Percentiles rank a stretch among this genome's conserved stretches.
These are phyloP conservation scores for Dioszegia crocea DNA, from an alignment of 768 basidiomycete species.

Conservation along the genomic window DNA sequence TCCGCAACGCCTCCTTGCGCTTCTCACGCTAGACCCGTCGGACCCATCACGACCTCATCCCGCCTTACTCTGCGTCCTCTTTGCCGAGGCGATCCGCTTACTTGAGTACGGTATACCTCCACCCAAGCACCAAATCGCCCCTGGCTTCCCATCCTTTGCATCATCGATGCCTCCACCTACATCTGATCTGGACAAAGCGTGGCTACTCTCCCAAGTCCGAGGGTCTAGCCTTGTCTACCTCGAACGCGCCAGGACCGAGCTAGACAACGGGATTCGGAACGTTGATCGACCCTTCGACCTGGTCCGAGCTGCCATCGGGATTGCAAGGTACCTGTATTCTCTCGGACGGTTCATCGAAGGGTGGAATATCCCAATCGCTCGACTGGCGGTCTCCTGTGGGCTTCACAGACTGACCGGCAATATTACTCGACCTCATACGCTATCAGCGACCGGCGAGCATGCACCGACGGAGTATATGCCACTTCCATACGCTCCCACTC, in stretches of 20 bases:
- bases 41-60: constrained; percentile 40
- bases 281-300: constrained; percentile 43
- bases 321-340: constrained; percentile 33
- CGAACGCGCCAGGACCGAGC: constrained; percentile 33
- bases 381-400: constrained; percentile 40
- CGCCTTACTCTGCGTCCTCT: constrained; percentile 42
- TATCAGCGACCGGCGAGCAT: background rate
- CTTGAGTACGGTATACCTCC: constrained; percentile 22
- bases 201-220: constrained; percentile 23
- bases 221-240: constrained; percentile 16
- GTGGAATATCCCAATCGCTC: constrained; percentile 36
- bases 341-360: constrained; percentile 45
- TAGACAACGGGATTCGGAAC: constrained; percentile 34
- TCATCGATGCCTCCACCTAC: background rate
- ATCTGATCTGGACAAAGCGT: constrained; percentile 5
- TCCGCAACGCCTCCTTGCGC: constrained; percentile 37
- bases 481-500: constrained; percentile 19
- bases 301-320: constrained; percentile 36
- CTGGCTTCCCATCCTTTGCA: background rate
- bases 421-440: constrained; percentile 17
- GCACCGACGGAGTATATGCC: constrained; percentile 20
- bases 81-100: constrained; percentile 33
- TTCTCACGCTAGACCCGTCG: constrained; percentile 19
- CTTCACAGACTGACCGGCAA: constrained; percentile 39
- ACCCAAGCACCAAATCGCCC: constrained; percentile 8